Conservation (phyloP, 345 rosid species). For the Excoecaria agallocha region DNA sequence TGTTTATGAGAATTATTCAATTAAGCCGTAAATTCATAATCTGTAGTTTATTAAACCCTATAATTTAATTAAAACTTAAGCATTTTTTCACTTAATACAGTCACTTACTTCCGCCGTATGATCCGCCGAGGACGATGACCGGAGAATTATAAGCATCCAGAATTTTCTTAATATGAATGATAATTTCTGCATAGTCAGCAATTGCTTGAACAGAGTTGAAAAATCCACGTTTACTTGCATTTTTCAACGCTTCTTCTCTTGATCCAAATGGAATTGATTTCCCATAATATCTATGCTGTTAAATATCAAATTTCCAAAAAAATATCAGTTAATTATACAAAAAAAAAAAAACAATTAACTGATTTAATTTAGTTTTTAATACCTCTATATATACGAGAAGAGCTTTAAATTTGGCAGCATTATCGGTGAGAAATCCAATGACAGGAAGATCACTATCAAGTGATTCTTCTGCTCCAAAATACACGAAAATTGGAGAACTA, state of each 20-base stretch:
- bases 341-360: neutral
- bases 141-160: constrained; percentile 43
- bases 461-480: constrained; percentile 35
- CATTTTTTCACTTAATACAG: too few species aligned
- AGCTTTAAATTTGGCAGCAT: constrained; percentile 31
- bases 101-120: constrained; percentile 70
- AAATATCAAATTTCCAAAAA: too few species aligned
- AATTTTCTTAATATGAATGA: constrained; percentile 41
- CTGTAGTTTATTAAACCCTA: too few species aligned
- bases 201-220: constrained; percentile 57
- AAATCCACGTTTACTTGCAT: constrained; percentile 48
- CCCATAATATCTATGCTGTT: neutral
- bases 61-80: too few species aligned
- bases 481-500: constrained; percentile 38
- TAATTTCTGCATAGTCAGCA: constrained; percentile 58
- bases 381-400: constrained; percentile 44
- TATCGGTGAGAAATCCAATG: constrained; percentile 35
- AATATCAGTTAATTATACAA: neutral
- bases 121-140: constrained; percentile 65
- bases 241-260: constrained; percentile 40
- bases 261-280: constrained; percentile 4
- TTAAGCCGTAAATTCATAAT: too few species aligned
- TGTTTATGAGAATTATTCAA: too few species aligned
- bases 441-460: neutral
- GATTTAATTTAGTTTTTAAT: constrained; percentile 2